These are phyloP conservation scores for Lagenidium sp. DNA, from an alignment of 352 stramenopile genomes.

Conservation along the genomic window DNA sequence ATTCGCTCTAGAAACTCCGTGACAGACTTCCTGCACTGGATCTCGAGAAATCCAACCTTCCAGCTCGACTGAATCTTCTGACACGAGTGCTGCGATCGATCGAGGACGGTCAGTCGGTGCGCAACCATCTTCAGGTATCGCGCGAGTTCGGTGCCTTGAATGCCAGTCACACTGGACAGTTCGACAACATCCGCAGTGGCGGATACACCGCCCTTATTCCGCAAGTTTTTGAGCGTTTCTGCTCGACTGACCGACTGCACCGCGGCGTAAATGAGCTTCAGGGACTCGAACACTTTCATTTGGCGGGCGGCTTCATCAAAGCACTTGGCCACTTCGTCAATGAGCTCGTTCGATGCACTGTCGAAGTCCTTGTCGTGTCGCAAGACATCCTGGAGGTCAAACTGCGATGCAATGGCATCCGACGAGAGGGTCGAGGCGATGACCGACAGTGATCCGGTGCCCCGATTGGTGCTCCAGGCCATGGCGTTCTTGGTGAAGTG, in stretches of 20 bases:
- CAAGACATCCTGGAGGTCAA: constrained; percentile 44
- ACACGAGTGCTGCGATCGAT: constrained; percentile 44
- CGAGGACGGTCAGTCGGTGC: constrained; percentile 24
- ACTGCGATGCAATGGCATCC: constrained; percentile 13
- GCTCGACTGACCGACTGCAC: constrained; percentile 24
- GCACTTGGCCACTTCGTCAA: constrained; percentile 23
- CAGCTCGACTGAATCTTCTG: constrained; percentile 60
- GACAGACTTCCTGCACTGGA: constrained; percentile 54
- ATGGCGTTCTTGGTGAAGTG: constrained; percentile 56
- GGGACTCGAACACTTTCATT: constrained; percentile 48
- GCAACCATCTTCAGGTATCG: constrained; percentile 33
- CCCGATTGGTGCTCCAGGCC: constrained; percentile 40
- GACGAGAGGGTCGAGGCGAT: constrained; percentile 24
- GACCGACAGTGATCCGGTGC: constrained; percentile 22
- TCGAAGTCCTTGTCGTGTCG: constrained; percentile 30
- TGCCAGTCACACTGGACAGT: constrained; percentile 19
- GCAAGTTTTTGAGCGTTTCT: constrained; percentile 10
- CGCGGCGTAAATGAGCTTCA: constrained; percentile 37
- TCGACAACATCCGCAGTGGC: constrained; percentile 2
- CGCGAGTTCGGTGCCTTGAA: constrained; percentile 26
- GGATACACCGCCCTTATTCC: neutral
- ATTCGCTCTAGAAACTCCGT: constrained; percentile 56
- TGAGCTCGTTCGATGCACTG: constrained; percentile 19
- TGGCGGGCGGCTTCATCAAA: constrained; percentile 39
- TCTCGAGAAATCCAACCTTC: constrained; percentile 67